A percentile compares a stretch with the other conserved stretches of the same genome.
phyloP scores from a whole-genome alignment of 495 filamentous ascomycete species.

The Penicillium chermesinum region DNA sequence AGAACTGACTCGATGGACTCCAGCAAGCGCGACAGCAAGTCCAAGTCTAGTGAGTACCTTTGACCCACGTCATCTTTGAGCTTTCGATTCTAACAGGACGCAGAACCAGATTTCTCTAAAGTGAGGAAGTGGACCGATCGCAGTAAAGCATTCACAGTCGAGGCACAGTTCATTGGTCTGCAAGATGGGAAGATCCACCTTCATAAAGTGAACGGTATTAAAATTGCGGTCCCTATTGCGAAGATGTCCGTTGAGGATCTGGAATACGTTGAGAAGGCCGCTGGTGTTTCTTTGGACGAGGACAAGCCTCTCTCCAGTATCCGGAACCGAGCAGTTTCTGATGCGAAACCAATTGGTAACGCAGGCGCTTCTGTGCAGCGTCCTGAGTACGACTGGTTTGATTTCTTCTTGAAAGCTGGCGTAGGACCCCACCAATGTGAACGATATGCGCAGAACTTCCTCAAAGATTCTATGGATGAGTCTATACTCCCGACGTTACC shows the following conservation, averaged over 20 bases:
- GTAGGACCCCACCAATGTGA: conserved; percentile 89
- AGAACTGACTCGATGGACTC: conserved; percentile 51
- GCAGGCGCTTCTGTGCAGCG: conserved; percentile 54
- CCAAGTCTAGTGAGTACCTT: conserved; percentile 61
- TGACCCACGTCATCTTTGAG: too few species aligned
- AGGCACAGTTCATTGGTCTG: conserved; percentile 92
- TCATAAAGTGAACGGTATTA: conserved; percentile 95
- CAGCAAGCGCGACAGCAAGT: conserved; percentile 66
- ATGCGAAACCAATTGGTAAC: conserved; percentile 21
- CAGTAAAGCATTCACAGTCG: conserved; percentile 91
- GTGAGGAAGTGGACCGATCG: conserved; percentile 92
- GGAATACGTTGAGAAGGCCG: conserved; percentile 83
- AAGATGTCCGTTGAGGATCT: conserved; percentile 96
- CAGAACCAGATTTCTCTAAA: conserved; percentile 80
- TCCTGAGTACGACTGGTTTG: conserved; percentile 92
- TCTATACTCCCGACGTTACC: conserved; percentile 79
- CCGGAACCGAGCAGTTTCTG: conserved; percentile 23
- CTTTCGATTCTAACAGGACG: too few species aligned
- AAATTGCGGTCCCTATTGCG: conserved; percentile 89
- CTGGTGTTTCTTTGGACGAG: conserved; percentile 88
- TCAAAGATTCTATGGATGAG: conserved; percentile 92
- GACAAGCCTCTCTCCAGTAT: conserved; percentile 92
- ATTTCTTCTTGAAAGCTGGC: conserved; percentile 91
- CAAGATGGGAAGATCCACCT: conserved; percentile 93
- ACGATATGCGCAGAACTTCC: conserved; percentile 83